phyloP scores from a whole-genome alignment of 768 basidiomycete genomes.

The Astraeus odoratus region DNA sequence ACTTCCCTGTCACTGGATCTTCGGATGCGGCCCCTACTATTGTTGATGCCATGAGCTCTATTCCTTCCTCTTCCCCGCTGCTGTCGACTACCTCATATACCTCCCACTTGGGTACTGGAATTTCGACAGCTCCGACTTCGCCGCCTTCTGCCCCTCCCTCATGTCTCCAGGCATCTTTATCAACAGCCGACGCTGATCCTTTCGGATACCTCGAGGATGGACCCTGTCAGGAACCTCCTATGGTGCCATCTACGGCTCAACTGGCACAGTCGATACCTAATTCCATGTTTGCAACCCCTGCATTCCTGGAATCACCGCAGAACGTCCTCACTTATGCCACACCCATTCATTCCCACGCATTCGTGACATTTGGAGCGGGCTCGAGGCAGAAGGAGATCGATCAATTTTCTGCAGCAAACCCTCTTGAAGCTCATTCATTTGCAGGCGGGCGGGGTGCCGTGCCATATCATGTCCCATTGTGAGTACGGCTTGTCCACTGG shows the following conservation, averaged over 20 bases:
- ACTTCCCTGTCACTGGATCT: not conserved
- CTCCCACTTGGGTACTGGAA: not conserved
- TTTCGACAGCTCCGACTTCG: constrained; percentile 1
- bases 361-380: constrained; percentile 83
- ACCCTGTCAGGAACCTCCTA: constrained; percentile 22
- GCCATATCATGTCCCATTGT: constrained; percentile 81
- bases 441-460: constrained; percentile 46
- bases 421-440: constrained; percentile 51
- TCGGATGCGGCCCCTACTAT: not conserved
- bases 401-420: constrained; percentile 60
- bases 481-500: constrained; percentile 22
- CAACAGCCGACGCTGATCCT: constrained; percentile 36
- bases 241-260: constrained; percentile 17
- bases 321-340: constrained; percentile 43
- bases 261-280: constrained; percentile 18
- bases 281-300: constrained; percentile 29
- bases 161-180: constrained; percentile 1
- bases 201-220: constrained; percentile 52
- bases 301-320: constrained; percentile 29
- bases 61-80: not conserved
- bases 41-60: not conserved
- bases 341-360: constrained; percentile 65
- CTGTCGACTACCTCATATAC: not conserved
- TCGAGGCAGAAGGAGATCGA: constrained; percentile 83
- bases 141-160: not conserved